Conservation (phyloP, 495 filamentous ascomycete genomes). For the Diplogelasinospora grovesii region DNA sequence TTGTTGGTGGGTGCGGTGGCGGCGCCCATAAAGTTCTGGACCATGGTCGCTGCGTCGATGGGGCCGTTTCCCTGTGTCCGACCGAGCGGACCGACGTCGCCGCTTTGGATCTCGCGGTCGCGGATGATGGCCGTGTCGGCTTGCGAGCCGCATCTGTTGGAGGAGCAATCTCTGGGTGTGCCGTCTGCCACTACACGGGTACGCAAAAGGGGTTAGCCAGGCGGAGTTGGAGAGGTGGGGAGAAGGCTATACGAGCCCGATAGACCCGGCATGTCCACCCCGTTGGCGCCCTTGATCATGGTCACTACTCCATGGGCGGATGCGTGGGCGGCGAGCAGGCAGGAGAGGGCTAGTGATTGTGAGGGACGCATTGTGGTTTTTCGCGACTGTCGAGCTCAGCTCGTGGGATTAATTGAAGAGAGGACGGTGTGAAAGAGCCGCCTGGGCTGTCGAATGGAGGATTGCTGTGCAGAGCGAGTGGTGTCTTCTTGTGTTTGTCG, state of each 20-base stretch:
- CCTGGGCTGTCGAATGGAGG: too few species aligned
- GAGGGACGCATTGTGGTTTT: conserved; percentile 30
- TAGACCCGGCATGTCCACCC: conserved; percentile 48
- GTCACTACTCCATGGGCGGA: conserved; percentile 46
- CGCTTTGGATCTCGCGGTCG: conserved; percentile 34
- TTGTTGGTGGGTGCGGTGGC: conserved; percentile 30
- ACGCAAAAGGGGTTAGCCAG: too few species aligned
- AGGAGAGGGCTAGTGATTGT: conserved; percentile 16
- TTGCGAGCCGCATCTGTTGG: conserved; percentile 43
- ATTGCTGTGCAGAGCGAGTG: too few species aligned
- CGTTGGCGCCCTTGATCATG: conserved; percentile 45
- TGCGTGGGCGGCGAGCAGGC: conserved; percentile 21
- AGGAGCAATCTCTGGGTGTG: conserved; percentile 50
- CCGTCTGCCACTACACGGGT: conserved; percentile 54
- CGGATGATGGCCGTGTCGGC: conserved; percentile 51
- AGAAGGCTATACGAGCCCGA: conserved; percentile 27
- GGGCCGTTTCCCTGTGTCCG: conserved; percentile 51
- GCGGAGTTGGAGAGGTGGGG: conserved; percentile 30
- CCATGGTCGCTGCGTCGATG: conserved; percentile 41
- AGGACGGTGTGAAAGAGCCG: too few species aligned
- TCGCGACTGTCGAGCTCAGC: too few species aligned
- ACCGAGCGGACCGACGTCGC: conserved; percentile 47
- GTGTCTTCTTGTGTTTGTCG: too few species aligned
- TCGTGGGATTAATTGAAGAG: too few species aligned
- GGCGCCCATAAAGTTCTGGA: conserved; percentile 39